Conservation (phyloP, 2,329 filamentous ascomycete species). For the Pestalotiopsis fici region DNA sequence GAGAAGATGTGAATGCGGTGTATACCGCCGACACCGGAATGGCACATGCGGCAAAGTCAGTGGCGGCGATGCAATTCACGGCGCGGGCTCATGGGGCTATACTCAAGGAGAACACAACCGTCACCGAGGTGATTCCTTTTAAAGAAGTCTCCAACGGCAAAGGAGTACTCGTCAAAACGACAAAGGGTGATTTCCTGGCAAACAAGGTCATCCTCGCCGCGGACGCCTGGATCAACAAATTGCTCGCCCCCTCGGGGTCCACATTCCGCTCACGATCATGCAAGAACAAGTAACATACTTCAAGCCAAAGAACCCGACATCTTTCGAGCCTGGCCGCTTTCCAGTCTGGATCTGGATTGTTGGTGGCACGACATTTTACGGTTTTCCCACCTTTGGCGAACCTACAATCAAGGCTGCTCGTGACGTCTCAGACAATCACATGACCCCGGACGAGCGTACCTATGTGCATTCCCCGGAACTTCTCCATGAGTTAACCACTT, state of each 20-base stretch:
- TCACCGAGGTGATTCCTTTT: background rate
- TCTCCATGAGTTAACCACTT: background rate
- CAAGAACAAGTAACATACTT: background rate
- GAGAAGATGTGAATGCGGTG: background rate
- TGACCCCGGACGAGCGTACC: background rate
- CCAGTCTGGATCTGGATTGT: background rate
- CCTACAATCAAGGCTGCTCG: background rate
- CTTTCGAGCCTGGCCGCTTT: background rate
- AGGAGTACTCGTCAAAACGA: background rate
- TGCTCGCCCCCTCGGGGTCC: background rate
- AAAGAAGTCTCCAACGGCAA: background rate
- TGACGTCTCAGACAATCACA: background rate
- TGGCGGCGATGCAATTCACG: background rate
- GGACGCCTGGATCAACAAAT: background rate
- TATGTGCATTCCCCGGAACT: background rate
- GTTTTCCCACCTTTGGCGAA: background rate
- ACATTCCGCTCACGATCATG: background rate
- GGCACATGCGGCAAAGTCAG: background rate
- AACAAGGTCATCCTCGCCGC: background rate
- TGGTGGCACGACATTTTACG: background rate
- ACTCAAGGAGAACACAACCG: background rate
- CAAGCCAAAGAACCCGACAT: background rate
- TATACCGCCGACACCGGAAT: background rate
- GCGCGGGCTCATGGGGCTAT: background rate
- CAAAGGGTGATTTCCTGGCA: background rate